These are phyloP conservation scores for Camellia oleifera DNA, from an alignment of 179 eudicot genomes.

Conservation along the genomic window DNA sequence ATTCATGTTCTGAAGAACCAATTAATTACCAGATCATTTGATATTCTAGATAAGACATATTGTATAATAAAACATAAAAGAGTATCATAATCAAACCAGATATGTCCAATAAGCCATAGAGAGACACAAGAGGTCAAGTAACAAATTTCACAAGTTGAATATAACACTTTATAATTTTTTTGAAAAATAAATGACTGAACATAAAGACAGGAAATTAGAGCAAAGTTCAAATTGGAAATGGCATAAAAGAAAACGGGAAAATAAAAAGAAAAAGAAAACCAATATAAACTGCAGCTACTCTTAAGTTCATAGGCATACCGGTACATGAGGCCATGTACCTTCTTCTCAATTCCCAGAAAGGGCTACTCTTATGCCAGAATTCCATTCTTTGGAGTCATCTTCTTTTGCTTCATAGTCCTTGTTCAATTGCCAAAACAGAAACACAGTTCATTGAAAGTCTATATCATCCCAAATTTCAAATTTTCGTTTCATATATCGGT, in stretches of 20 bases:
- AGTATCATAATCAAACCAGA: background rate
- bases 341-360: background rate
- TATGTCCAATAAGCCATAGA: background rate
- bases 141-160: background rate
- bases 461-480: background rate
- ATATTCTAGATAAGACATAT: background rate
- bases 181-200: background rate
- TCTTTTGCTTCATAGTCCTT: background rate
- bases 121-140: background rate
- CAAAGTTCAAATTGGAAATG: background rate
- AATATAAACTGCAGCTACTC: background rate
- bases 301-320: background rate
- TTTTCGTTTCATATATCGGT: background rate
- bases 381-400: background rate
- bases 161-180: background rate
- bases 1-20: too few species aligned
- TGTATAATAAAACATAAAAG: background rate
- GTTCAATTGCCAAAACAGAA: background rate
- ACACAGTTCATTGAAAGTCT: background rate
- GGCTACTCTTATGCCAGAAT: background rate
- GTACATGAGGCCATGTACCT: slow-evolving; percentile 15
- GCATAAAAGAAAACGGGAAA: background rate
- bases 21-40: background rate
- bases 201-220: slow-evolving; percentile 7
- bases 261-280: background rate